These are phyloP conservation scores for Multifurca ochricompacta DNA, from an alignment of 768 basidiomycete genomes.

Conservation along the genomic window DNA sequence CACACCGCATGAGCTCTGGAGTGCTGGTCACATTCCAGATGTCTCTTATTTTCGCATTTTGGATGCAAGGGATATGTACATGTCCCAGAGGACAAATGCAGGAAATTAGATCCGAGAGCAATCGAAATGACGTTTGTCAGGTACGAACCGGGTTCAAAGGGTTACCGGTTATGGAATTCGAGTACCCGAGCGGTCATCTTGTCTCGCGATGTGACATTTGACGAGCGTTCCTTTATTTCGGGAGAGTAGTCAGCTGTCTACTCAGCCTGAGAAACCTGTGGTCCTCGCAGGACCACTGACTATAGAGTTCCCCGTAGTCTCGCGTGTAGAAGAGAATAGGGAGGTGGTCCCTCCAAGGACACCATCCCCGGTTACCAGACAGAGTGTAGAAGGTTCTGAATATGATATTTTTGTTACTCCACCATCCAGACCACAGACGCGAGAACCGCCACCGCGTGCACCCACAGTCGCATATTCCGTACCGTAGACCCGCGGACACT, in stretches of 20 bases:
- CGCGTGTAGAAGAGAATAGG: too few species aligned
- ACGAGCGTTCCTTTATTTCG: background rate
- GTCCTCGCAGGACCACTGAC: background rate
- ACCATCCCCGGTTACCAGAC: too few species aligned
- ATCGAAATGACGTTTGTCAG: background rate
- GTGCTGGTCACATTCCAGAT: conserved; percentile 16
- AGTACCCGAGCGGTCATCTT: background rate
- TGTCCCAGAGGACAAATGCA: background rate
- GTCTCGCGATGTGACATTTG: conserved; percentile 2
- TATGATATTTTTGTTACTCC: too few species aligned
- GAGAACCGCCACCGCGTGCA: background rate
- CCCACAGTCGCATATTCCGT: too few species aligned
- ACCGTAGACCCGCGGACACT: too few species aligned
- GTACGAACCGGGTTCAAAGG: conserved; percentile 15
- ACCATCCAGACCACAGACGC: background rate
- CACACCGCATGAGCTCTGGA: conserved; percentile 21
- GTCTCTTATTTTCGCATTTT: conserved; percentile 11
- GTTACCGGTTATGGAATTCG: conserved; percentile 5
- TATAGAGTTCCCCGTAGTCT: too few species aligned
- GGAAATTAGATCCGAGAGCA: background rate
- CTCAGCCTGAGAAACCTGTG: background rate
- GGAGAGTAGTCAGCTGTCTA: background rate
- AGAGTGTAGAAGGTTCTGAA: too few species aligned
- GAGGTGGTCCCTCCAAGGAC: too few species aligned
- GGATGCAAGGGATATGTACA: conserved; percentile 13